phyloP scores from a whole-genome alignment of 129 eudicot genomes.

The Sambucus nigra region DNA sequence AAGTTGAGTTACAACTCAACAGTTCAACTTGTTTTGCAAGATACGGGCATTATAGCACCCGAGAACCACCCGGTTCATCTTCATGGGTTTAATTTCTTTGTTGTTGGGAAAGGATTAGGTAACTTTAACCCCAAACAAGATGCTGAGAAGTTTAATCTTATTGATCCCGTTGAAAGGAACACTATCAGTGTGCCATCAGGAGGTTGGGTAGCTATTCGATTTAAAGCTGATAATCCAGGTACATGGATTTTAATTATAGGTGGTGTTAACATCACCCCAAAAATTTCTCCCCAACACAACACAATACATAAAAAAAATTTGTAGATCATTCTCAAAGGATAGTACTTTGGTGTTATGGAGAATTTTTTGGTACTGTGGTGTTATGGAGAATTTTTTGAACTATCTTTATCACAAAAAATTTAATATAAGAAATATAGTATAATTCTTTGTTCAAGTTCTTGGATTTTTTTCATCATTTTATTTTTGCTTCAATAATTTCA shows the following conservation, averaged over 20 bases:
- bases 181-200: conserved; percentile 80
- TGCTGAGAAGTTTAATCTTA: conserved; percentile 52
- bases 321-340: too few species aligned
- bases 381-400: too few species aligned
- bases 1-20: conserved; percentile 53
- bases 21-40: conserved; percentile 62
- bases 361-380: too few species aligned
- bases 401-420: too few species aligned
- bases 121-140: conserved; percentile 52
- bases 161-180: conserved; percentile 86
- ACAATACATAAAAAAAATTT: too few species aligned
- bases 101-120: conserved; percentile 69
- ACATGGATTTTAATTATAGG: background rate
- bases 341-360: too few species aligned
- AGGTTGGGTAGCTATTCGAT: conserved; percentile 80
- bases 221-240: conserved; percentile 88
- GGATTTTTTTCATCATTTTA: too few species aligned
- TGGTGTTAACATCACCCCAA: too few species aligned
- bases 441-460: too few species aligned
- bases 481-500: too few species aligned
- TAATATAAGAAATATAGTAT: too few species aligned
- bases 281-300: too few species aligned
- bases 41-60: conserved; percentile 53
- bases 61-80: conserved; percentile 81
- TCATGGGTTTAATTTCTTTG: conserved; percentile 75